Conservation (phyloP, 225 moss, liverwort and hornwort species). For the Pseudisothecium myosuroides region DNA sequence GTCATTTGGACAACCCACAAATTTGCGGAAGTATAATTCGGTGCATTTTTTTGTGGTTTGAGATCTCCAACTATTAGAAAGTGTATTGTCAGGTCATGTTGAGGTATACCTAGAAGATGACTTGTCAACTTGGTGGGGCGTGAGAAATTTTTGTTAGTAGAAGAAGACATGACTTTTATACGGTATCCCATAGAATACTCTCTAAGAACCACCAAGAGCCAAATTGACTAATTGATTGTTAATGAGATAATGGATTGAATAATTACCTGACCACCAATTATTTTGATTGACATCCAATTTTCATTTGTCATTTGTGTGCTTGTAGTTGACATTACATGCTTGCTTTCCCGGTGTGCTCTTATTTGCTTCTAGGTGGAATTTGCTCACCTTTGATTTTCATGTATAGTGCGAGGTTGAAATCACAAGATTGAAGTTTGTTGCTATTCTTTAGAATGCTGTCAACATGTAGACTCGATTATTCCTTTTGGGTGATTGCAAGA, state of each 20-base stretch:
- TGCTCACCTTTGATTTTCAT: background rate
- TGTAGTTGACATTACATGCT: background rate
- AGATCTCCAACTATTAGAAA: background rate
- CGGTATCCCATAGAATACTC: fast-evolving
- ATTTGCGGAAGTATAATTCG: fast-evolving
- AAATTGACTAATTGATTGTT: background rate
- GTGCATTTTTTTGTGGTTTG: fast-evolving
- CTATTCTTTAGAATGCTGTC: background rate
- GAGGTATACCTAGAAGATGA: background rate
- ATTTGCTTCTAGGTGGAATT: background rate
- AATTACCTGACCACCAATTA: background rate
- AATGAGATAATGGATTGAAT: background rate
- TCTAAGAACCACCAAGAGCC: fast-evolving
- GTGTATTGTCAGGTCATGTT: fast-evolving
- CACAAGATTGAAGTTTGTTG: fast-evolving
- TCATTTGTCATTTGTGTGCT: fast-evolving
- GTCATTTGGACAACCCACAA: fast-evolving
- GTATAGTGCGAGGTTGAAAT: background rate
- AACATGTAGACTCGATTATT: fast-evolving
- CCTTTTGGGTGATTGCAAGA: too few species aligned
- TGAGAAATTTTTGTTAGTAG: background rate
- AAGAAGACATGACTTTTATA: background rate
- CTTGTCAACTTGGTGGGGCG: fast-evolving
- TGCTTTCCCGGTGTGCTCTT: fast-evolving
- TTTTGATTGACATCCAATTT: background rate